phyloP scores from a whole-genome alignment of 1,139 yeast genomes.

The Cylindricascospora bacillispora region DNA sequence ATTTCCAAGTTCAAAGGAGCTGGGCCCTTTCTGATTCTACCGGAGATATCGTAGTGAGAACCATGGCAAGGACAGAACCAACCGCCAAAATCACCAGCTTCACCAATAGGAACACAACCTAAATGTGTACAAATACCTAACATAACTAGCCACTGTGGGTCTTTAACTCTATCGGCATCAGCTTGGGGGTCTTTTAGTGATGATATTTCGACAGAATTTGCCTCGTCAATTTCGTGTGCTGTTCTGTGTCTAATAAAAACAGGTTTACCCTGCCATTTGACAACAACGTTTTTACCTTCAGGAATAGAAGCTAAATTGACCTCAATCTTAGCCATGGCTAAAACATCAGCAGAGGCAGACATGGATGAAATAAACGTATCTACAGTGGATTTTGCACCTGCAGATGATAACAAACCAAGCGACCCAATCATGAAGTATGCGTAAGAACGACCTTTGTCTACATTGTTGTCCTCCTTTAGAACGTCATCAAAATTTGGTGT shows the following conservation, averaged over 20 bases:
- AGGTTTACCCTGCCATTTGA: slow-evolving; percentile 99
- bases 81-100: slow-evolving; percentile 99
- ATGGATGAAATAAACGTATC: slow-evolving; percentile 86
- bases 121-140: slow-evolving; percentile 98
- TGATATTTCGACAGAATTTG: slow-evolving; percentile 64
- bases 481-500: slow-evolving; percentile 86
- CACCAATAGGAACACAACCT: slow-evolving; percentile 99
- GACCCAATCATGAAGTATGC: slow-evolving; percentile 98
- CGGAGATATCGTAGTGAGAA: slow-evolving; percentile 98
- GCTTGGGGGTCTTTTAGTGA: slow-evolving; percentile 86
- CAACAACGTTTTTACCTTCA: slow-evolving; percentile 94
- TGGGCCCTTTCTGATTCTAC: slow-evolving; percentile 99
- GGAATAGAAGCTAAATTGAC: slow-evolving; percentile 91
- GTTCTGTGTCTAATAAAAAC: slow-evolving; percentile 99
- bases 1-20: slow-evolving; percentile 98
- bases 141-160: slow-evolving; percentile 98
- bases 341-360: slow-evolving; percentile 98
- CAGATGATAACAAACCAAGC: slow-evolving; percentile 85
- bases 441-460: slow-evolving; percentile 67
- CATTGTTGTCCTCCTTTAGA: slow-evolving; percentile 57
- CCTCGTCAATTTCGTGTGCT: slow-evolving; percentile 83
- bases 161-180: slow-evolving; percentile 87
- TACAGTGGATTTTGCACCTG: slow-evolving; percentile 96
- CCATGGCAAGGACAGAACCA: slow-evolving; percentile 99
- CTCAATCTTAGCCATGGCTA: slow-evolving; percentile 99